Evolutionary conservation across 2,329 filamentous ascomycete species (phyloP), one percentile per base, ranked within the genome.

Genomic region (Ciborinia camelliae): DNA sequence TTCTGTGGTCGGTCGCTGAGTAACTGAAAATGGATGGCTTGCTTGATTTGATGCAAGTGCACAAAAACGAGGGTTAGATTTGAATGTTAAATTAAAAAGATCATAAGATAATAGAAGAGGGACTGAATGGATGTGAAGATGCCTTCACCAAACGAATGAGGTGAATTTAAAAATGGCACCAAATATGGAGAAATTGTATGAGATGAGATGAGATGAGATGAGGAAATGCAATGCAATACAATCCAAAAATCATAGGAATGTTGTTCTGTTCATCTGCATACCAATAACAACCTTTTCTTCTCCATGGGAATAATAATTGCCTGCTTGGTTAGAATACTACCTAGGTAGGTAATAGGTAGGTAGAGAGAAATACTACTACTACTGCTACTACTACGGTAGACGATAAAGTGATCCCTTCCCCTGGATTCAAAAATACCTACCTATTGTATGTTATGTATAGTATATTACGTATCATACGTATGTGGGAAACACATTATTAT

Each of bases 141-240:
- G 23, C 18, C 59, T 51, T 64, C 51, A 65, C 63, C 51, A 65
- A 86, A 80, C 84, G 84, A 87, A 79, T 83, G 85, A 86, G 80
- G 80, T 77, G 77, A 78, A 64, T 62, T 48, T 4, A n/a, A 48
- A 63, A 28, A 57, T 65, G 51, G 43, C 39, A 63, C 23, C 7
- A 58, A 63, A 58, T 37, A 57, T 57, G 51, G 23, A 63, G 50
- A 51, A 54, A 32, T 41, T 7, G 15, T 35, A 39, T 41, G 9
- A n/a, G 41, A 43, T 43, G 26, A 43, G 37, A 57, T 37, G 59
- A 28, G 30, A 45, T 32, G 23, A 45, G 23, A 28, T 32, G 39
- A 41, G 39, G 10, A 63, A 32, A 57, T 57, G 39, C 28, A 60
- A 26, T 35, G 20, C 18, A n/a, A n/a, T n/a, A n/a, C n/a, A n/a